A percentile compares a stretch with the other conserved stretches of the same genome.
These are phyloP conservation scores for Solanum corneliomulleri DNA, from an alignment of 257 asterid species.

Conservation along the genomic window DNA sequence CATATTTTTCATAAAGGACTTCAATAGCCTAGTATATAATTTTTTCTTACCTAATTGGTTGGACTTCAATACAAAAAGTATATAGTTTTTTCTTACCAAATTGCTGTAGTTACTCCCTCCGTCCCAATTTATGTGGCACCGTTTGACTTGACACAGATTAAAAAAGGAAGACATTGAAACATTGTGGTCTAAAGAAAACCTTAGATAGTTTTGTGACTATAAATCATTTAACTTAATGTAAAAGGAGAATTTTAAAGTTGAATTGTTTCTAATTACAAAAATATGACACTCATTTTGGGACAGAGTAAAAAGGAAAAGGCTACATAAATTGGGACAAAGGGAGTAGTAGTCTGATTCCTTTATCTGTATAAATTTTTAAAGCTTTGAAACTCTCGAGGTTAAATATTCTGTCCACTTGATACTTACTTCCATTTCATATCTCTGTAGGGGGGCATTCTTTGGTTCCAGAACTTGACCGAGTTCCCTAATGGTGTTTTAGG, in stretches of 20 bases:
- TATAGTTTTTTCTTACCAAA: background rate
- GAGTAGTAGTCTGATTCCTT: background rate
- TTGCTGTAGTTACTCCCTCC: background rate
- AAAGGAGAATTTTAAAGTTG: background rate
- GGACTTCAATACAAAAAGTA: background rate
- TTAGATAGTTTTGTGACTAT: background rate
- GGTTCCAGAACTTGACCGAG: constrained; percentile 88
- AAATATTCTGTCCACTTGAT: background rate
- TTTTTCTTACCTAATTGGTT: background rate
- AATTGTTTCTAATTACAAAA: background rate
- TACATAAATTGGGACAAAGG: background rate
- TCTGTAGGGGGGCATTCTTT: constrained; percentile 65
- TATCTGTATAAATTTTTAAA: background rate
- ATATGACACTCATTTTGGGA: background rate
- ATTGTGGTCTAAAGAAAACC: background rate
- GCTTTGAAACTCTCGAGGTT: background rate
- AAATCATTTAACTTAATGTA: background rate
- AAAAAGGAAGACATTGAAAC: background rate
- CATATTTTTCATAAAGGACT: background rate
- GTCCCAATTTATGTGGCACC: background rate
- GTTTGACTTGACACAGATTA: background rate
- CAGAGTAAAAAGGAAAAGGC: background rate
- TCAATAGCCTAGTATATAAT: background rate
- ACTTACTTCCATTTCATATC: background rate
- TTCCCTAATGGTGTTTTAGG: constrained; percentile 66